Evolutionary conservation across 1,139 yeast genomes (phyloP).

Genomic region (Ogataea hybrid): DNA sequence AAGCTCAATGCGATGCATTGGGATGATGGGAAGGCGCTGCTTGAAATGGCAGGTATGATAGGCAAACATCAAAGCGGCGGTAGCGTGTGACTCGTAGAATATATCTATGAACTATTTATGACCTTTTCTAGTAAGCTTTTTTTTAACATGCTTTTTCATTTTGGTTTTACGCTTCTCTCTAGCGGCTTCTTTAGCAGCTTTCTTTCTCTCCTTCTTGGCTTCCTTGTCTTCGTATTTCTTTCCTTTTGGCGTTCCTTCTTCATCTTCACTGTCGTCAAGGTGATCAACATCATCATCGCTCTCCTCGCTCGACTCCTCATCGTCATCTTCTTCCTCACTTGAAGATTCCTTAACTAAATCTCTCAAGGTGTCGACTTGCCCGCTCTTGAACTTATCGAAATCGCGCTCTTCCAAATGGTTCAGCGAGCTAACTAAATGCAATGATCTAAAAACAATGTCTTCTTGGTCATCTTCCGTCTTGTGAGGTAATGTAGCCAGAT

Average conservation of each 20-base stretch:
- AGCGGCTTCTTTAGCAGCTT: conserved; percentile 76
- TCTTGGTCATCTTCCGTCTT: conserved; percentile 45
- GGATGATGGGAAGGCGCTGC: conserved; percentile 80
- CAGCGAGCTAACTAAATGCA: conserved; percentile 64
- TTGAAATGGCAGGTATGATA: conserved; percentile 89
- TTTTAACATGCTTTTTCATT: conserved; percentile 89
- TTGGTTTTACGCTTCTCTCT: conserved; percentile 87
- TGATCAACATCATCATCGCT: conserved; percentile 29
- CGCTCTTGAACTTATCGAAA: conserved; percentile 75
- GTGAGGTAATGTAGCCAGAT: conserved; percentile 26
- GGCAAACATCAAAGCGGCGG: conserved; percentile 74
- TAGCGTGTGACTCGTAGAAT: conserved; percentile 37
- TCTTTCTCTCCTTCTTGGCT: conserved; percentile 78
- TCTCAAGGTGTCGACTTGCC: conserved; percentile 76
- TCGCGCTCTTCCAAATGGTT: conserved; percentile 84
- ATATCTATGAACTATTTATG: conserved; percentile 8
- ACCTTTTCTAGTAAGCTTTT: conserved; percentile 62
- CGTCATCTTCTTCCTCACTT: conserved; percentile 29
- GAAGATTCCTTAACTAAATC: conserved; percentile 43
- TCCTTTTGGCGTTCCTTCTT: conserved; percentile 50
- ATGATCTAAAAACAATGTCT: conserved; percentile 84
- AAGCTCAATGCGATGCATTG: conserved; percentile 57
- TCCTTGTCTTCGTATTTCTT: conserved; percentile 85
- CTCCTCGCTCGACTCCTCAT: conserved; percentile 29
- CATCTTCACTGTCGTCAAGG: conserved; percentile 36